Evolutionary conservation across 306 rosid species (phyloP), one percentile per base, ranked within the genome.

Genomic region (Sesbania bispinosa): DNA sequence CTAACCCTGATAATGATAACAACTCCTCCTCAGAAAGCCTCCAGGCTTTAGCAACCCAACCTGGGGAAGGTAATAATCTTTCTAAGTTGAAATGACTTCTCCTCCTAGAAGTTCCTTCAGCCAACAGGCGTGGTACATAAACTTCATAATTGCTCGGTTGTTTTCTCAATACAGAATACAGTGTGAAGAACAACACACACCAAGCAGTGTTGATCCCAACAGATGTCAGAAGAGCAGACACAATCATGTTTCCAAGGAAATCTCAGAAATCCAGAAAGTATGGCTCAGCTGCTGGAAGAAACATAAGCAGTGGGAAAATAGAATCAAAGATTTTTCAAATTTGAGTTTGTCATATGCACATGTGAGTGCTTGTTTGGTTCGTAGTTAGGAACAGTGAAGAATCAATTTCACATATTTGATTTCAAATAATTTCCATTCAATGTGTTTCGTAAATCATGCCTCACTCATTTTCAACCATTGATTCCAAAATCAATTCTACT

Each of bases 171-270:
- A 89, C 46, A 35, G 97, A 94, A 84, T 91, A 91, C 59, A 94
- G 65, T 61, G 85, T 71, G 51, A 86, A 86, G 87, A 90, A 94
- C 65, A 92, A 35, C 16, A 94, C 75, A 75, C 97, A 93, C 20
- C 90, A 77, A 26, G 88, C 96, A 13, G 85, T 84, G 79, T 94
- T 94, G 54, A 90, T 94, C 13, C 81, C 96, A 79, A 94, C 82
- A 18, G 97, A 94, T 62, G 98, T 94, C 19, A 90, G 32, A 54
- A 94, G 89, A 46, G 98, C 96, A 19, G 96, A 94, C 35, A 94
- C 92, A 42, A 90, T 75, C 98, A 90, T 94, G 27, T 73, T 73
- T 63, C 51, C 80, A 24, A 48, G 33, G 58, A 26, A 67, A 53
- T 60, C 39, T 63, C 45, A 74, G 68, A 33, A 16, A 11, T 65